phyloP scores from a whole-genome alignment of 257 asterid species.

The Solanum chilense region DNA sequence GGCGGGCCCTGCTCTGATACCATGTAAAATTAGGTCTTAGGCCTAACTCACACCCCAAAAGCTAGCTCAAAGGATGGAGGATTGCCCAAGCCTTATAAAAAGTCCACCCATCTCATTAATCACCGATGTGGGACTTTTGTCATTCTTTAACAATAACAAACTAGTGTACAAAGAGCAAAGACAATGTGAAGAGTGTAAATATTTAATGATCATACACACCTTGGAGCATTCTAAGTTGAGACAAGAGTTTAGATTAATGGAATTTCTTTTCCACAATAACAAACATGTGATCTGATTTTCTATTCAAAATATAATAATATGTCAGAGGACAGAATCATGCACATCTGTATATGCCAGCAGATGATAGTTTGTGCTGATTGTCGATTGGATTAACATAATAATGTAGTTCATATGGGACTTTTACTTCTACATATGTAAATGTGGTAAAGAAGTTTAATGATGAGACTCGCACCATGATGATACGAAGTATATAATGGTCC shows the following conservation, averaged over 20 bases:
- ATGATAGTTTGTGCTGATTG: not conserved
- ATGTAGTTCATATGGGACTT: not conserved
- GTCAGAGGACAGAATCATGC: not conserved
- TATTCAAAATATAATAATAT: not conserved
- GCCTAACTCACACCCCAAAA: no score
- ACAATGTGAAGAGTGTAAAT: not conserved
- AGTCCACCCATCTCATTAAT: no score
- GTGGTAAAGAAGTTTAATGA: not conserved
- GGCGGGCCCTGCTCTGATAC: no score
- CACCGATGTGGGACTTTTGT: no score
- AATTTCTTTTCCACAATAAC: not conserved
- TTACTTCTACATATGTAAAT: not conserved
- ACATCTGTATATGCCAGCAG: not conserved
- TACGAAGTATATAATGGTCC: slow-evolving; percentile 77
- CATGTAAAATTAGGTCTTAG: no score
- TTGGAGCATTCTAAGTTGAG: not conserved
- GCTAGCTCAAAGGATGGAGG: no score
- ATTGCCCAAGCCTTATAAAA: no score
- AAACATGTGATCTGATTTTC: not conserved
- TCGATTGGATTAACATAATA: not conserved
- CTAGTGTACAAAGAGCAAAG: not conserved
- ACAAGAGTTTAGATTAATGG: not conserved
- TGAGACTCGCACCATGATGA: slow-evolving; percentile 51
- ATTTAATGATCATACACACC: not conserved
- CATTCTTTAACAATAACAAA: no score